Base-by-base conservation (phyloP, 2,329 filamentous ascomycete species). In the Penicillium thymicola region DNA sequence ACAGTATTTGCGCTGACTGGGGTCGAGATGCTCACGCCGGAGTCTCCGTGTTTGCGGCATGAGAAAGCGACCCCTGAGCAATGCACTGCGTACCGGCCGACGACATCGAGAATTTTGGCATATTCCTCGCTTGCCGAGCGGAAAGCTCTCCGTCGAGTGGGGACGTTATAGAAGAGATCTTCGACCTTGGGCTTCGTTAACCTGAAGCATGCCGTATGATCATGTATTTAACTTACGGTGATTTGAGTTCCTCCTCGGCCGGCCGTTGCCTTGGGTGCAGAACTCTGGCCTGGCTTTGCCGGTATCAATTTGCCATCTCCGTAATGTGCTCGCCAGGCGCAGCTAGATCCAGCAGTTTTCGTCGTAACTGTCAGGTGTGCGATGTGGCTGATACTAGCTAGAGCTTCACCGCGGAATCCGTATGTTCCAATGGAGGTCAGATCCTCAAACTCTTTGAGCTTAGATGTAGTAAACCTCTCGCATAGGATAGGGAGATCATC, bases 351-450 rank as follows among this genome's bases (percentile, higher is more conserved):
- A 57, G 89, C 88, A 1, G 92, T 97, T 72, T 92, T 95, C 8
- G 95, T 99, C 1, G 93, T 97, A 42, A 99, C 91, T 4, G 88
- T 91, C 23, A 99, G 81, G 77, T 99, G 95, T 34, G 95, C 93
- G 66, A 99, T 97, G 72, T 99, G 94, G 70, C 93, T 97, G 72
- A 99, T 99, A 75, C 94, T 97, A 14, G 94, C 94, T 53, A 99
- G 78, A 4, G 94, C 94, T 75, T 99, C 94, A 54, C 94, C 94
- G 51, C 94, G 89, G 70, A 99, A 99, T n/a, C 94, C 94, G 73
- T 99, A 99, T 1, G 94, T 97, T 49, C 87, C 88, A 62, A 99
- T 97, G 5, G 87, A 89, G 40, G 85, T 85, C 46, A 99, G 80
- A 72, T 99, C 94, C 72, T 97, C 93, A 65, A 99, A 99, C 5